Percentiles rank a stretch among this genome's conserved stretches.
Conservation (phyloP, 192 early-diverging fungal species). For the Paraglomus brasilianum region DNA sequence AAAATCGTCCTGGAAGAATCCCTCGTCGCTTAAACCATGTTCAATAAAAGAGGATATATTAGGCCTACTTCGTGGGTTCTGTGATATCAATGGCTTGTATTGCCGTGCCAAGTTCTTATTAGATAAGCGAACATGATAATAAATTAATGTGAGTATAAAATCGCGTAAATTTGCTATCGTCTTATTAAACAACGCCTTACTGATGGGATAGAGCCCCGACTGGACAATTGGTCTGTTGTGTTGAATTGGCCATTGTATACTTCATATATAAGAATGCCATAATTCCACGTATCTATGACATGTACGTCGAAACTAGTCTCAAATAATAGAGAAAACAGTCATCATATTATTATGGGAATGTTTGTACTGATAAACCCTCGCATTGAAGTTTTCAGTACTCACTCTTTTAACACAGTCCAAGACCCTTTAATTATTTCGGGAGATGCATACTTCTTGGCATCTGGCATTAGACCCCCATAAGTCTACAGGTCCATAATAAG, state of each 20-base stretch:
- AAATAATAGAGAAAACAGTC: conserved; percentile 6
- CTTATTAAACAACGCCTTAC: not conserved
- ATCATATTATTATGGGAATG: too few relatives aligned
- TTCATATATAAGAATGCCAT: conserved; percentile 81
- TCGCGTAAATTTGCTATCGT: too few relatives aligned
- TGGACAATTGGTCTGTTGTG: conserved; percentile 47
- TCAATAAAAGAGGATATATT: conserved; percentile 72
- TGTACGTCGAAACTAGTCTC: conserved; percentile 37
- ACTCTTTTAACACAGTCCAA: conserved; percentile 64
- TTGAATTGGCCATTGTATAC: conserved; percentile 68
- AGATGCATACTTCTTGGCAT: conserved; percentile 67
- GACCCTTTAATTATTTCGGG: conserved; percentile 67
- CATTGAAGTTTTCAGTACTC: conserved; percentile 14
- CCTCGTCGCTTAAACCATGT: conserved; percentile 52
- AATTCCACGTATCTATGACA: conserved; percentile 80
- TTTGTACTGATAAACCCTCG: not conserved
- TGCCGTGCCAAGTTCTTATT: conserved; percentile 45
- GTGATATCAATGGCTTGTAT: conserved; percentile 61
- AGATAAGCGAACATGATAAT: not conserved
- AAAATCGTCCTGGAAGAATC: conserved; percentile 84
- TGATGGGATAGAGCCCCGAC: conserved; percentile 59
- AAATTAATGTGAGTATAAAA: too few relatives aligned
- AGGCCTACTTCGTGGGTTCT: conserved; percentile 62
- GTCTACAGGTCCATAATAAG: conserved; percentile 40
- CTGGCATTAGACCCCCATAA: conserved; percentile 62